Percentiles rank a stretch among this genome's conserved stretches.
Conservation (phyloP, 139 green algal species). For the Penium margaritaceum region DNA sequence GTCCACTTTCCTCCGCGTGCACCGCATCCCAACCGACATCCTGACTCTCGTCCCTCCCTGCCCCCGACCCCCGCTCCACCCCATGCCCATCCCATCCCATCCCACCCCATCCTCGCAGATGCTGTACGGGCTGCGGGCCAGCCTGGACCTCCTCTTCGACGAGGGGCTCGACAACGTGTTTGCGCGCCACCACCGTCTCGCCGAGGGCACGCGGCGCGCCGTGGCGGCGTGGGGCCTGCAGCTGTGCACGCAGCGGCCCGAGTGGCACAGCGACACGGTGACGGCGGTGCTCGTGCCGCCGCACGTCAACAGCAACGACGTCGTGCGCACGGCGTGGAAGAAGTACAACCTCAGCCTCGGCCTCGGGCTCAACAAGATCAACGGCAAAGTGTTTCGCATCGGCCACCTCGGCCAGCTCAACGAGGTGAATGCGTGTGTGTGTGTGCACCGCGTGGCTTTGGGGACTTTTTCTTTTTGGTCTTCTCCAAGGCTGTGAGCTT, state of each 20-base stretch:
- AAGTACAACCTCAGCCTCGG: conserved; percentile 95
- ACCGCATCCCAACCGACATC: too few relatives aligned
- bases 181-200: conserved; percentile 75
- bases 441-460: too few relatives aligned
- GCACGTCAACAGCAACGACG: conserved; percentile 74
- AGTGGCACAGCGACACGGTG: conserved; percentile 80
- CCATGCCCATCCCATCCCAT: too few relatives aligned
- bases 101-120: conserved; percentile 52
- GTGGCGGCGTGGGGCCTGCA: conserved; percentile 84
- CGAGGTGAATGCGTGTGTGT: conserved; percentile 89
- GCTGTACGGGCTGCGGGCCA: conserved; percentile 81
- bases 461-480: too few relatives aligned
- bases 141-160: conserved; percentile 63
- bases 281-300: conserved; percentile 82
- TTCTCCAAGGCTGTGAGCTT: too few relatives aligned
- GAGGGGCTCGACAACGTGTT: conserved; percentile 85
- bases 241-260: conserved; percentile 76
- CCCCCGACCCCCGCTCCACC: too few relatives aligned
- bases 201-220: conserved; percentile 62
- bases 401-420: conserved; percentile 96
- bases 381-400: conserved; percentile 95
- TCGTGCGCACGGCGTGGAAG: conserved; percentile 81
- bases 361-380: conserved; percentile 78
- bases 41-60: too few relatives aligned
- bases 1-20: too few relatives aligned